Evolutionary conservation across 345 rosid genomes (phyloP).

Genomic region (Aegle marmelos): DNA sequence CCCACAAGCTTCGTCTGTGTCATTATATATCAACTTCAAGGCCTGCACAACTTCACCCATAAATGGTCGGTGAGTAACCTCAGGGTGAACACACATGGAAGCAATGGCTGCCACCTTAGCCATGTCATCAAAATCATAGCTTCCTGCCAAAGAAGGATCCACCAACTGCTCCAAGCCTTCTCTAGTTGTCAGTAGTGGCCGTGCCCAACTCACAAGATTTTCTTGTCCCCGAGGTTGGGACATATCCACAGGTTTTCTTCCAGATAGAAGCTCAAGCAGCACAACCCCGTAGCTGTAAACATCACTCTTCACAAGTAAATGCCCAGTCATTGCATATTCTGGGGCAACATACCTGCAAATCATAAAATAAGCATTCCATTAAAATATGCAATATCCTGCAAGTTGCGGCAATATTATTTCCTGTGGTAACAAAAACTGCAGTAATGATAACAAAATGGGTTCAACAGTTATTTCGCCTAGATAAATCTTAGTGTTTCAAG

Average conservation of each 20-base stretch:
- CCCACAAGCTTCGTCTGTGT: constrained; percentile 72
- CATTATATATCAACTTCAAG: constrained; percentile 87
- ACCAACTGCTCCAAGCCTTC: constrained; percentile 86
- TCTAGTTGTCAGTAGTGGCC: constrained; percentile 74
- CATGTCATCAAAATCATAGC: constrained; percentile 81
- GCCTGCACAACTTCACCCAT: constrained; percentile 99
- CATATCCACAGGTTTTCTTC: constrained; percentile 99
- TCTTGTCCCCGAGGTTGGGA: constrained; percentile 97
- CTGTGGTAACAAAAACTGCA: not conserved
- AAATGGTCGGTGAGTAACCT: constrained; percentile 90
- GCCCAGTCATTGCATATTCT: constrained; percentile 99
- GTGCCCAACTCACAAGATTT: constrained; percentile 97
- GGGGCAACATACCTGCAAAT: constrained; percentile 94
- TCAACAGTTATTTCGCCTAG: not conserved
- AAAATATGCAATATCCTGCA: not conserved
- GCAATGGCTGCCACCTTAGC: constrained; percentile 99
- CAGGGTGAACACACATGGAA: constrained; percentile 95
- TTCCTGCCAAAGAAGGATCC: constrained; percentile 77
- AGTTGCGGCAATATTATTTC: not conserved
- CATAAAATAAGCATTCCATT: constrained; percentile 1
- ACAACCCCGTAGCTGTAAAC: constrained; percentile 99
- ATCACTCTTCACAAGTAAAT: constrained; percentile 96
- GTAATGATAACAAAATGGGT: not conserved
- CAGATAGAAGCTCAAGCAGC: constrained; percentile 94
- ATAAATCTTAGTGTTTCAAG: not conserved